These are phyloP conservation scores for Sclerotinia borealis DNA, from an alignment of 2,329 filamentous ascomycete genomes.

Conservation along the genomic window DNA sequence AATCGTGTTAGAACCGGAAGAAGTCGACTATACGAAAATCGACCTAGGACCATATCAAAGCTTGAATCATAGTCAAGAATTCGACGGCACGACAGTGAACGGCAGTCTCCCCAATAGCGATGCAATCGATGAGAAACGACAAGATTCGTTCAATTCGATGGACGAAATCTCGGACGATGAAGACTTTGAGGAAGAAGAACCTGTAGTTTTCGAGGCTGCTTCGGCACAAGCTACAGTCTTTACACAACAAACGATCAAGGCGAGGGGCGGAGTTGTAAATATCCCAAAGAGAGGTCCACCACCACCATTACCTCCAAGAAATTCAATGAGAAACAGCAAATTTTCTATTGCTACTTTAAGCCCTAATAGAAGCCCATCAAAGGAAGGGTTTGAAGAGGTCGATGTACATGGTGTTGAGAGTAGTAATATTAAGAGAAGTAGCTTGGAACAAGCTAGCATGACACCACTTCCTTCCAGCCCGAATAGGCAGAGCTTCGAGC, in stretches of 20 bases:
- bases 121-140: slow-evolving; percentile 27
- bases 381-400: slow-evolving; percentile 33
- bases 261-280: slow-evolving; percentile 73
- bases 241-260: slow-evolving; percentile 43
- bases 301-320: slow-evolving; percentile 65
- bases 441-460: background rate
- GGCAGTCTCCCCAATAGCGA: slow-evolving; percentile 30
- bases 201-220: slow-evolving; percentile 63
- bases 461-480: background rate
- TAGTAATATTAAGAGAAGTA: slow-evolving; percentile 2
- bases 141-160: slow-evolving; percentile 35
- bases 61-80: slow-evolving; percentile 28
- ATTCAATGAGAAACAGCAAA: slow-evolving; percentile 46
- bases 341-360: slow-evolving; percentile 27
- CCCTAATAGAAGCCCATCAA: slow-evolving; percentile 24
- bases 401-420: slow-evolving; percentile 22
- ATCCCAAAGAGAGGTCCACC: slow-evolving; percentile 78
- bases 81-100: slow-evolving; percentile 30
- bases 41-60: slow-evolving; percentile 41
- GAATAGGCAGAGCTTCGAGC: background rate
- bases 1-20: slow-evolving; percentile 41
- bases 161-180: slow-evolving; percentile 45
- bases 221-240: slow-evolving; percentile 51
- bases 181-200: slow-evolving; percentile 45
- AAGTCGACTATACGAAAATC: slow-evolving; percentile 55